Percentiles rank a stretch among this genome's conserved stretches.
Conservation (phyloP, 164 flowering plant genomes). For the Stephania yunnanensis region DNA sequence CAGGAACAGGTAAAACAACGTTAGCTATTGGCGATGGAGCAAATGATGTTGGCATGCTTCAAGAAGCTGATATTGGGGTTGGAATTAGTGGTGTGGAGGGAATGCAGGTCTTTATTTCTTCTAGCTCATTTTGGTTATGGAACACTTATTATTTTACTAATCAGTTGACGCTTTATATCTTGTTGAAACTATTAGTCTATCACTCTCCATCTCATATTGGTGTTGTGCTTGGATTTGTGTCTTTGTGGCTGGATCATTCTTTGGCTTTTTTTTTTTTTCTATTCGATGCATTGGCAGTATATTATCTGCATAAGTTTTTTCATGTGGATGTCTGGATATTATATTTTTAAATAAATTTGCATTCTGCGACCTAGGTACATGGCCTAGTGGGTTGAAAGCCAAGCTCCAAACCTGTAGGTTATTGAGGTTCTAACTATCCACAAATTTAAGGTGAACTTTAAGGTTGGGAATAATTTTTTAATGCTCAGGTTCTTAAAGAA, state of each 20-base stretch:
- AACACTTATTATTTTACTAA: background rate
- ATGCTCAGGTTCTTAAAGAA: too few species aligned
- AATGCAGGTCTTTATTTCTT: conserved; percentile 58
- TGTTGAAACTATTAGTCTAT: background rate
- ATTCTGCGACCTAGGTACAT: too few species aligned
- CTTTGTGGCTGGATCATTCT: background rate
- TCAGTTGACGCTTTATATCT: background rate
- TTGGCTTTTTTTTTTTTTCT: background rate
- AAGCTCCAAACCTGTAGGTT: too few species aligned
- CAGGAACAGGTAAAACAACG: conserved; percentile 53
- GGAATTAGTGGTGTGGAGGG: conserved; percentile 92
- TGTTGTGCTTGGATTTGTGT: background rate
- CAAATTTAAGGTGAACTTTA: too few species aligned
- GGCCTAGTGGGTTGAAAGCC: too few species aligned
- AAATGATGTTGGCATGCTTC: conserved; percentile 94
- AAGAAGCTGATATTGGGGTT: conserved; percentile 88
- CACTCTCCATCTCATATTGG: conserved; percentile 2
- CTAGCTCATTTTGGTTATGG: background rate
- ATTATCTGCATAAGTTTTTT: background rate
- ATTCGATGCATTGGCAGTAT: too few species aligned
- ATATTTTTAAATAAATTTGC: too few species aligned
- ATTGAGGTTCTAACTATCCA: too few species aligned
- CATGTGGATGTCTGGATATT: background rate
- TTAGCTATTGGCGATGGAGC: conserved; percentile 88
- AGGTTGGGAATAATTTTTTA: too few species aligned